phyloP scores from a whole-genome alignment of 139 green algal species.

The Chlorella sp. region DNA sequence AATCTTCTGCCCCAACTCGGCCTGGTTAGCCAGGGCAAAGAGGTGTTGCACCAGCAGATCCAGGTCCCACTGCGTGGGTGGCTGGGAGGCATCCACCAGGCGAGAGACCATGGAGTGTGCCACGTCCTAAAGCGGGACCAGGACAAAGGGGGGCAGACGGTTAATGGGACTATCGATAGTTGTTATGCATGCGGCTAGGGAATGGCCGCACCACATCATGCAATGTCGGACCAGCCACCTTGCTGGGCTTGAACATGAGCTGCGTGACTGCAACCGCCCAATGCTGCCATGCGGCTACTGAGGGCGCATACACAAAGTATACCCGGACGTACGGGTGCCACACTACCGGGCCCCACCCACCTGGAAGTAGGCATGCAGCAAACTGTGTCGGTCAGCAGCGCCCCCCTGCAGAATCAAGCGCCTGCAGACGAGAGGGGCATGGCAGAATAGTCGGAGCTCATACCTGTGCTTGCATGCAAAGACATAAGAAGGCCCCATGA shows the following conservation, averaged over 20 bases:
- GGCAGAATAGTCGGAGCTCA: background rate
- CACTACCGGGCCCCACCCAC: no score
- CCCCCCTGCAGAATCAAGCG: conserved; percentile 31
- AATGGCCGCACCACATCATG: no score
- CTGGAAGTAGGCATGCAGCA: conserved; percentile 40
- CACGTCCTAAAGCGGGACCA: background rate
- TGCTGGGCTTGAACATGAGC: background rate
- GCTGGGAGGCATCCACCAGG: conserved; percentile 13
- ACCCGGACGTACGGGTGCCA: no score
- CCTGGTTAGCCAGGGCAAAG: conserved; percentile 11
- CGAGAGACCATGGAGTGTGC: background rate
- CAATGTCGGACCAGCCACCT: background rate
- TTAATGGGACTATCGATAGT: no score
- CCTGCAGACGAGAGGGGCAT: background rate
- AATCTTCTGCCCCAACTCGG: no score
- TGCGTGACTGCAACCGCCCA: background rate
- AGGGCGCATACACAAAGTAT: no score
- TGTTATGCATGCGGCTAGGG: no score
- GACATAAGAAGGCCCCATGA: background rate
- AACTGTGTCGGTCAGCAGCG: background rate
- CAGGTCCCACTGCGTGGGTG: conserved; percentile 4
- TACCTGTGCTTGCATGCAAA: background rate
- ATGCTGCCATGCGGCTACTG: background rate
- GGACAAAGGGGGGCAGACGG: background rate
- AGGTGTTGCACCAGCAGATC: background rate